These are phyloP conservation scores for Pecoramyces ruminantium DNA, from an alignment of 192 early-diverging fungal genomes.

Conservation along the genomic window DNA sequence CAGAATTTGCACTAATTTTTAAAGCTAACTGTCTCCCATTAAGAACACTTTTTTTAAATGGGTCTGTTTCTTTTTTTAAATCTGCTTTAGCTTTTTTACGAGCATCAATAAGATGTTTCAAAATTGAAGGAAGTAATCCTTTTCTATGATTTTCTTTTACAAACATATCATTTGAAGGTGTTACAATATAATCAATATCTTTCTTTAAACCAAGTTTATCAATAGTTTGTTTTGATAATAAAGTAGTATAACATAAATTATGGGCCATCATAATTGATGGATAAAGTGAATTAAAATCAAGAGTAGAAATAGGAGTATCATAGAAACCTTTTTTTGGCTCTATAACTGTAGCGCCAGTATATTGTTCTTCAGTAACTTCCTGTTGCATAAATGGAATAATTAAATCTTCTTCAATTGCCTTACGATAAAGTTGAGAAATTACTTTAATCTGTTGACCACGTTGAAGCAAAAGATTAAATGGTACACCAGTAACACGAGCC, in stretches of 20 bases:
- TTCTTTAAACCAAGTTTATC: slow-evolving; percentile 31
- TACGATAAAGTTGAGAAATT: slow-evolving; percentile 87
- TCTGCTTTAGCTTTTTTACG: slow-evolving; percentile 86
- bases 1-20: slow-evolving; percentile 90
- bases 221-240: slow-evolving; percentile 37
- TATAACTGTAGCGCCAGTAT: slow-evolving; percentile 91
- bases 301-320: slow-evolving; percentile 85
- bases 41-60: slow-evolving; percentile 81
- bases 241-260: slow-evolving; percentile 93
- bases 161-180: slow-evolving; percentile 87
- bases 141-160: slow-evolving; percentile 51
- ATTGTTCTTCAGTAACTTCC: slow-evolving; percentile 74
- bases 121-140: slow-evolving; percentile 72
- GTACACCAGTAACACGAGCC: slow-evolving; percentile 93
- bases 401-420: slow-evolving; percentile 59
- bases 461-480: slow-evolving; percentile 80
- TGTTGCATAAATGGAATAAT: slow-evolving; percentile 76
- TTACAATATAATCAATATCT: slow-evolving; percentile 71
- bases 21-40: slow-evolving; percentile 92
- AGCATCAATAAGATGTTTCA: slow-evolving; percentile 73
- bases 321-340: slow-evolving; percentile 89
- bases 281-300: slow-evolving; percentile 96
- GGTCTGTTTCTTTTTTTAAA: slow-evolving; percentile 91
- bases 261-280: slow-evolving; percentile 99
- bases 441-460: slow-evolving; percentile 98